Conservation (phyloP, 1,284 basidiomycete species). For the Sphaerobolus stellatus region DNA sequence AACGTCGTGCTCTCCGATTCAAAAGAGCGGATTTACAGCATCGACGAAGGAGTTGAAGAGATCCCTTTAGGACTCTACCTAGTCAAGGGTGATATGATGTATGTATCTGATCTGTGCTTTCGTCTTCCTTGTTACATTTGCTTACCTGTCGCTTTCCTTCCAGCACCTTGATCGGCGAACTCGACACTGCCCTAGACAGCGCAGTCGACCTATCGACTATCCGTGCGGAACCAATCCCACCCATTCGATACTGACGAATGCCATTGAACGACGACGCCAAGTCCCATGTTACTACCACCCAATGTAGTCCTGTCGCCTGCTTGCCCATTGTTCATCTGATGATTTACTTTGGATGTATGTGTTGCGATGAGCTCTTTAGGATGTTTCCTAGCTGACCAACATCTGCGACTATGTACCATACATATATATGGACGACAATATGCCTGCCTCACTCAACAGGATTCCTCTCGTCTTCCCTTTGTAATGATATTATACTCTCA, state of each 20-base stretch:
- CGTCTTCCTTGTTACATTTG: not conserved
- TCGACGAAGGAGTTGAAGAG: slow-evolving; percentile 92
- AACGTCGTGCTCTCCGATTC: slow-evolving; percentile 91
- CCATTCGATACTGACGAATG: slow-evolving; percentile 63
- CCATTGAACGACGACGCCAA: not conserved
- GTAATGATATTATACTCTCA: no score
- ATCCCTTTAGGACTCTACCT: slow-evolving; percentile 95
- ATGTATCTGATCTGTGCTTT: slow-evolving; percentile 29
- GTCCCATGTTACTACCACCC: no score
- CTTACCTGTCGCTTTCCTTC: slow-evolving; percentile 3
- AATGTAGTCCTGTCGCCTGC: no score
- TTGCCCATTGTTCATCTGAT: no score
- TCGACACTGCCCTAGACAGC: slow-evolving; percentile 84
- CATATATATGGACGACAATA: no score
- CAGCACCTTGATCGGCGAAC: slow-evolving; percentile 87
- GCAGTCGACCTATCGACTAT: slow-evolving; percentile 77
- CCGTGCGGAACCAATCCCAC: slow-evolving; percentile 83
- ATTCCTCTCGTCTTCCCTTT: no score
- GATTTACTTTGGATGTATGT: no score
- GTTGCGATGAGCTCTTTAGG: no score
- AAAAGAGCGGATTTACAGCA: slow-evolving; percentile 86
- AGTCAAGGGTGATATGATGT: slow-evolving; percentile 98
- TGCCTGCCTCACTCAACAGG: no score
- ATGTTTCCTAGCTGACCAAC: no score
- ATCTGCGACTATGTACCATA: no score